Evolutionary conservation across 148 eudicot genomes (phyloP).

Genomic region (Hydrangea macrophylla): DNA sequence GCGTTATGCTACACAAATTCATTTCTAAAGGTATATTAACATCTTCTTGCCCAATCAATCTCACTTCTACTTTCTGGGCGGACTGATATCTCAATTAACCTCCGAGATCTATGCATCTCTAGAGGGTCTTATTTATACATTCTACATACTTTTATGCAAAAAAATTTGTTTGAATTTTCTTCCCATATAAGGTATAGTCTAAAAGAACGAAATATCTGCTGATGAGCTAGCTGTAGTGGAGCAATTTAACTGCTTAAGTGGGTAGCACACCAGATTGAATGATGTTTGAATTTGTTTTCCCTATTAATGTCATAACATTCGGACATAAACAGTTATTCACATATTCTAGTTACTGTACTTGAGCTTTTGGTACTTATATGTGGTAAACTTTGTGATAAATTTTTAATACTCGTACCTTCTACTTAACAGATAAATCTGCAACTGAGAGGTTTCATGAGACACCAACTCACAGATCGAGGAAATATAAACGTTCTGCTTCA

Average conservation of each 20-base stretch:
- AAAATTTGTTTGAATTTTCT: neutral
- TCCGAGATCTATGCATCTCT: neutral
- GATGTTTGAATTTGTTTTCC: neutral
- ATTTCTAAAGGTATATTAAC: slow-evolving; percentile 43
- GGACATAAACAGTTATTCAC: neutral
- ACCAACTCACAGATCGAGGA: slow-evolving; percentile 59
- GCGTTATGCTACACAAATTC: slow-evolving; percentile 54
- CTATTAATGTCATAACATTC: neutral
- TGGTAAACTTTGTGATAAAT: neutral
- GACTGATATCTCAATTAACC: neutral
- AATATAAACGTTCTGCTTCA: slow-evolving; percentile 63
- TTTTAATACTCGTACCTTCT: neutral
- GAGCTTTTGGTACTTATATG: neutral
- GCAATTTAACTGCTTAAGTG: neutral
- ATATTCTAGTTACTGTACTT: neutral
- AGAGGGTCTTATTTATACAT: neutral
- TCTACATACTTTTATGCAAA: neutral
- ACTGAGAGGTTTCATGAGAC: slow-evolving; percentile 51
- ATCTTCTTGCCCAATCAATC: neutral
- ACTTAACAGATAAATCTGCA: slow-evolving; percentile 46
- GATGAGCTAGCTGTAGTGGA: slow-evolving; percentile 7
- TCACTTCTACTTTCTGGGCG: neutral
- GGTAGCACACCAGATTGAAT: neutral
- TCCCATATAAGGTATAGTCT: neutral
- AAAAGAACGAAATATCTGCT: neutral